Base-by-base conservation (phyloP, 2,329 filamentous ascomycete genomes). In the Amphichorda felina region DNA sequence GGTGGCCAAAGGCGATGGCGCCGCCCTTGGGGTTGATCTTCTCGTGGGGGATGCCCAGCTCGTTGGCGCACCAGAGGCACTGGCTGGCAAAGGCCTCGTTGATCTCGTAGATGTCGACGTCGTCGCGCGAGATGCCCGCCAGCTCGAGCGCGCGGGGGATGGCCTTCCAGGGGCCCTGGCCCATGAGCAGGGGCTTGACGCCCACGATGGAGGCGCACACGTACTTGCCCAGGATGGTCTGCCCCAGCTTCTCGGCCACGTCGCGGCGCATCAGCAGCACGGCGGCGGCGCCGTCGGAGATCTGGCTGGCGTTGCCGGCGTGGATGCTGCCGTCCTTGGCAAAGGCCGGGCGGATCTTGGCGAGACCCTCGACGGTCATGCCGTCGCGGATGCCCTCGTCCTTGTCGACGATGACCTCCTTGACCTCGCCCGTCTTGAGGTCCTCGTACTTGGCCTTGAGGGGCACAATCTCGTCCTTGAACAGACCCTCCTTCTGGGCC, bases 1-100 rank as follows among this genome's bases (percentile, higher is more conserved):
- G 91, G 63, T 96, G 91, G 9, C 91, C 87, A 55, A 95, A 94
- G 9, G 89, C 89, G 57, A 95, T 95, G 24, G 88, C 88, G 43
- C 89, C 89, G 45, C 89, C 91, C 72, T 95, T 94, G 50, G 89
- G 89, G 67, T 96, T 96, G 54, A 98, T 78, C 74, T 95, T 96
- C 45, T 84, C 79, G 41, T 70, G 55, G 36, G 86, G 82, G 19
- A 98, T 63, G 30, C 80, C 81, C 16, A 98, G 74, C 68, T 95
- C 79, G 51, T 91, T 84, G 43, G 84, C 76, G 60, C 87, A 95
- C 82, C 83, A 96, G 45, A 96, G 61, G 60, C 86, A 94, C 71
- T 96, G 89, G 43, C 77, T 84, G 22, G 91, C 91, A 59, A 98
- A 98, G 1, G 91, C 91, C 73, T 98, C 91, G 68, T 98, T 98